Base-by-base conservation (phyloP, 2,329 filamentous ascomycete genomes). In the Verruconis gallopava region DNA sequence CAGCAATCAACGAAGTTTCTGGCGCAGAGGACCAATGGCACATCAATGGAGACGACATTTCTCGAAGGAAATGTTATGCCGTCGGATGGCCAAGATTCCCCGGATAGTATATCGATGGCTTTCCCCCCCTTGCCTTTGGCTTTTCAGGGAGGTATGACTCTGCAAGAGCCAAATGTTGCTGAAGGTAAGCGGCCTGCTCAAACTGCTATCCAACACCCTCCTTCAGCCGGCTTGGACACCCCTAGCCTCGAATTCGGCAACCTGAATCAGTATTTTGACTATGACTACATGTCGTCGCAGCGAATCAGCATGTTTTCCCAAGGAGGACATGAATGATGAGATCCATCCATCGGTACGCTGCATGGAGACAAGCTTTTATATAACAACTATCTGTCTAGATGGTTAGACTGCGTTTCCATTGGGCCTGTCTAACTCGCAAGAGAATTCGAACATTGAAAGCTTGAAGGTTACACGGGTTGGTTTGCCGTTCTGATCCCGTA, bases 91-190 rank as follows among this genome's bases (percentile, higher is more conserved):
- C 25, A 30, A 9, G 25, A 30, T n/a, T n/a, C 13, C 6, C 17
- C 52, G 15, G 53, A 55, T 25, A 55, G 49, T 38, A 54, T 60
- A 21, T 54, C 56, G 3, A 44, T 60, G 5, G 57, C 57, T 3
- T 60, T 60, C 22, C 57, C 56, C 11, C 57, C 57, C 1, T 40
- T 60, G 4, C 56, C 58, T 0, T 22, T 53, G 5, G 49, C 55
- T 3, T 58, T 59, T 37, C 55, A 57, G 38, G 25, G 25, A 30
- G n/a, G n/a, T n/a, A 30, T 30, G 9, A n/a, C 9, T n/a, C n/a
- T 30, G 25, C 25, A 30, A 30, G 25, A 48, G 46, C 6, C 49
- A 2, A 25, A 38, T 11, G 17, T 30, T 3, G 2, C n/a, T 2
- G 18, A 14, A 4, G 40, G 52, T 13, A 28, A 19, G 4, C 47